Base-by-base conservation (phyloP, 2,329 filamentous ascomycete species). In the Rhinocladiella similis region DNA sequence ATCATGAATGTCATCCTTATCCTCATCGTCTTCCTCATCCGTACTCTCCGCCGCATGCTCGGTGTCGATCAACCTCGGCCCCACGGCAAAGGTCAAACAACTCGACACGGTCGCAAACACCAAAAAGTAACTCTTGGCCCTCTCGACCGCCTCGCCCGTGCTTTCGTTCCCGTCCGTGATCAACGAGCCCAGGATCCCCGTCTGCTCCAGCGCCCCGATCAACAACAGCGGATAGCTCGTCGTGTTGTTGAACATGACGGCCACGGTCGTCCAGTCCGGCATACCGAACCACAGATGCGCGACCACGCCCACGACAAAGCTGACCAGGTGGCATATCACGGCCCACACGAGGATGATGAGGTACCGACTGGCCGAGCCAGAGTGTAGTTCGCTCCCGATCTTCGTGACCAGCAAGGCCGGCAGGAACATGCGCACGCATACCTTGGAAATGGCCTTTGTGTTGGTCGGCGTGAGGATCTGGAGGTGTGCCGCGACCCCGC, bases 91-190 rank as follows among this genome's bases (percentile, higher is more conserved):
- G 0, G 84, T 87, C 56, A 88, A 70, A 50, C 80, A 83, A 64
- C 84, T 86, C 41, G 78, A 80, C 9, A 88, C 75, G 53, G 86
- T 86, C 3, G 84, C 80, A 61, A 84, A 87, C 56, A 88, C 80
- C 3, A 88, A 71, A 65, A 88, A 87, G 68, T 86, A 88, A 13
- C 81, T 82, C 66, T 86, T 83, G 5, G 84, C 84, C 9, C 85
- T 75, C 51, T 81, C 77, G 12, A 87, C 73, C 0, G 82, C 82
- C 2, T 73, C 72, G 1, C 70, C 63, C 1, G 72, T 68, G 1
- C 74, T 68, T 61, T 80, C 73, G 68, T 77, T 38, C n/a, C 12
- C 64, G 63, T 77, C 62, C 57, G 70, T 59, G 57, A 77, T 68
- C 16, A 87, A 73, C 1, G 74, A 67, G 20, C 75, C 68, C 5